Percentiles rank a stretch among this genome's conserved stretches.
Evolutionary conservation across 768 basidiomycete genomes (phyloP).

Genomic region (Mycena metata): DNA sequence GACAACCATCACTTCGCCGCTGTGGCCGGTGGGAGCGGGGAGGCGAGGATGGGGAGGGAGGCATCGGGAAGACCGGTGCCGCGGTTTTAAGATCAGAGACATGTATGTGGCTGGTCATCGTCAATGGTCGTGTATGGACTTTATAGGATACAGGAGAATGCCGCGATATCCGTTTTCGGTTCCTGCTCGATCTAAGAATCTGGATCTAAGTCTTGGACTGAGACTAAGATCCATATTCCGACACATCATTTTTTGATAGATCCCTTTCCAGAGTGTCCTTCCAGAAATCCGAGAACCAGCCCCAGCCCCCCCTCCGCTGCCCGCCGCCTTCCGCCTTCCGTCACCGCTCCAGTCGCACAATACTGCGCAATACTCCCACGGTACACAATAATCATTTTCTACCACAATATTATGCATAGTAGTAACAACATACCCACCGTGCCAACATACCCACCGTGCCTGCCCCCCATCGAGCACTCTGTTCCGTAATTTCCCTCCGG

Average conservation of each 20-base stretch:
- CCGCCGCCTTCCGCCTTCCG: constrained; percentile 29
- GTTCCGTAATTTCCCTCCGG: constrained; percentile 1
- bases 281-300: background rate
- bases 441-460: no score
- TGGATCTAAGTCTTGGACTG: no score
- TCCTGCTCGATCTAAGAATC: background rate
- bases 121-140: no score
- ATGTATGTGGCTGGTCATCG: no score
- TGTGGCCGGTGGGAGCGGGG: no score
- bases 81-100: background rate
- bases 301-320: background rate
- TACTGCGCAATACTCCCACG: no score
- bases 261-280: no score
- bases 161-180: constrained; percentile 10
- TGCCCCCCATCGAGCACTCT: background rate
- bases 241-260: constrained; percentile 7
- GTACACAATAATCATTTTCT: background rate
- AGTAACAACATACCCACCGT: no score
- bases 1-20: no score
- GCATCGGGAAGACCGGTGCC: background rate
- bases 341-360: constrained; percentile 21
- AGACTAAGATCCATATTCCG: background rate
- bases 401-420: no score
- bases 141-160: no score
- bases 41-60: no score